phyloP scores from a whole-genome alignment of 192 early-diverging fungal genomes.

The Radiomyces spectabilis region DNA sequence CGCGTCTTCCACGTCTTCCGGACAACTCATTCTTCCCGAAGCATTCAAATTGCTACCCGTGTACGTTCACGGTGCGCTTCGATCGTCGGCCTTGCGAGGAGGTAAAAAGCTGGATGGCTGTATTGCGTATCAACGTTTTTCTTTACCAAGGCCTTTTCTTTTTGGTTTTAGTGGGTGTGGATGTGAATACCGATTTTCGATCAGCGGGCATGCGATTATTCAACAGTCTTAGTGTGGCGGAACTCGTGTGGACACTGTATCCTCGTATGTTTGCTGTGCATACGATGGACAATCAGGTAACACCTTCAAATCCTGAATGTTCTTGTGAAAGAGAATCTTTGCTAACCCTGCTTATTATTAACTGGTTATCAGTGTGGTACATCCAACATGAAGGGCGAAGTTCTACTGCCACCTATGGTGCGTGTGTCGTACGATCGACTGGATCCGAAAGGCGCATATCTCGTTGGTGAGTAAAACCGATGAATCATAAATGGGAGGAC shows the following conservation, averaged over 20 bases:
- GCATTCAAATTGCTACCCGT: constrained; percentile 91
- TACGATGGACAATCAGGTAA: constrained; percentile 2
- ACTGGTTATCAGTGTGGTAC: constrained; percentile 25
- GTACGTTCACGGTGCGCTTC: constrained; percentile 78
- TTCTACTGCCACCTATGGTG: constrained; percentile 57
- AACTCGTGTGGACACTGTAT: constrained; percentile 75
- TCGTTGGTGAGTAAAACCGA: constrained; percentile 53
- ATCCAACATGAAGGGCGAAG: constrained; percentile 33
- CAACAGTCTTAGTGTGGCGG: constrained; percentile 66
- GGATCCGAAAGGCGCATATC: constrained; percentile 68
- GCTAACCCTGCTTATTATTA: neutral
- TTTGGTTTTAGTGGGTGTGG: constrained; percentile 20
- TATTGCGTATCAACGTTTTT: neutral
- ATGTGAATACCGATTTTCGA: constrained; percentile 73
- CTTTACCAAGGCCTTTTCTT: neutral
- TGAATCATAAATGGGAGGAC: neutral
- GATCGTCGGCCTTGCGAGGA: constrained; percentile 72
- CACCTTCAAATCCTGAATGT: neutral
- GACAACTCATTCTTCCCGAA: constrained; percentile 96
- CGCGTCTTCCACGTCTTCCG: constrained; percentile 84
- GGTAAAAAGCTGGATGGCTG: constrained; percentile 30
- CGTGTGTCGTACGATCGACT: constrained; percentile 75
- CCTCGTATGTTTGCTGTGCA: constrained; percentile 58
- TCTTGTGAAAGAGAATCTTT: neutral
- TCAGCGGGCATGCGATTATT: constrained; percentile 79